Evolutionary conservation across 495 filamentous ascomycete genomes (phyloP).

Genomic region (Talaromyces adpressus): DNA sequence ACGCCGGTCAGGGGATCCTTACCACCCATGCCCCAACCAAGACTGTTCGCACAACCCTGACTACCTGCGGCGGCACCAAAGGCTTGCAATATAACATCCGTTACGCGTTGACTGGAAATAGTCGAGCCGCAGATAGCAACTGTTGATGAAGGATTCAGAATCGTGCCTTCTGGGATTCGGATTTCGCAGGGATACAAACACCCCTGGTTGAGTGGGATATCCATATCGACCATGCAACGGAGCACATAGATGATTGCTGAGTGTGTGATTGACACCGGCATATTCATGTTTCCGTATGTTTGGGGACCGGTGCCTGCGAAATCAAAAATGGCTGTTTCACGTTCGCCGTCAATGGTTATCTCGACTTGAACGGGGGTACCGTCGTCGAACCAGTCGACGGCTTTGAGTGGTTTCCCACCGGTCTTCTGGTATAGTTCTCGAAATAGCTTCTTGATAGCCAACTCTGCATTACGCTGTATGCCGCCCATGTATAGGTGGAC

Average conservation of each 20-base stretch:
- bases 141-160: constrained; percentile 68
- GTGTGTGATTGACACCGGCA: constrained; percentile 86
- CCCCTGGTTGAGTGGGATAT: constrained; percentile 93
- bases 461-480: constrained; percentile 89
- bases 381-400: constrained; percentile 80
- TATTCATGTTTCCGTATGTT: constrained; percentile 90
- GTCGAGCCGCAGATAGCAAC: constrained; percentile 31
- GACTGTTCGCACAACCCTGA: constrained; percentile 90
- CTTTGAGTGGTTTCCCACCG: constrained; percentile 71
- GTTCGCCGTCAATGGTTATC: constrained; percentile 66
- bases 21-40: constrained; percentile 42
- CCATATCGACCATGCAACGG: constrained; percentile 77
- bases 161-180: constrained; percentile 67
- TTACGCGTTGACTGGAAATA: constrained; percentile 83
- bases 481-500: constrained; percentile 95
- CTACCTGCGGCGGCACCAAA: constrained; percentile 86
- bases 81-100: constrained; percentile 86
- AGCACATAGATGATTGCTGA: constrained; percentile 92
- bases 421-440: constrained; percentile 76
- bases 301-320: constrained; percentile 76
- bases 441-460: constrained; percentile 50
- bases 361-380: constrained; percentile 69
- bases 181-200: constrained; percentile 81
- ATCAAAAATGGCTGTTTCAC: constrained; percentile 76
- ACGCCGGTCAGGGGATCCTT: constrained; percentile 69